Evolutionary conservation across 257 asterid species (phyloP), one percentile per base, ranked within the genome.

Genomic region (Solanum chilense): DNA sequence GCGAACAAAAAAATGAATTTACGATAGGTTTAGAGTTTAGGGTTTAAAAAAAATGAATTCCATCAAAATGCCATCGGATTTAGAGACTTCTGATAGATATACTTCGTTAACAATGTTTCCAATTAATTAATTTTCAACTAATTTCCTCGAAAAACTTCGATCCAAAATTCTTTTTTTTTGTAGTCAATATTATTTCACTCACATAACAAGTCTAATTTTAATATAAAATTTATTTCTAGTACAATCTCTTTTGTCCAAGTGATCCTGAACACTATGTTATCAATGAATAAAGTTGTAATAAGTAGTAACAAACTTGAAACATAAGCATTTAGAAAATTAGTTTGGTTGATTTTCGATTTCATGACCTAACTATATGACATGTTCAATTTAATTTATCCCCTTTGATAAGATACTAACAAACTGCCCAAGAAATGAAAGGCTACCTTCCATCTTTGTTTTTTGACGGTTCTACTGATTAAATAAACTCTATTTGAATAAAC

Each of bases 321-420:
- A 90, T 39, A 91, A 91, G 90, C 90, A 85, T 84, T 81, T 27
- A 68, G n/a, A 66, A 47, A 41, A 84, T 74, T 83, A 71, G 88
- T 70, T 81, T 78, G 87, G 85, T 88, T 87, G 29, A 83, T 86
- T 80, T 60, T 90, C 85, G 85, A 86, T 86, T 64, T 47, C 84
- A 86, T 91, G 77, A 90, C 90, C 91, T 91, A 91, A 91, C 91
- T 71, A 86, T 74, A 85, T 86, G 85, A 37, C 13, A 89, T 81
- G 29, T 73, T 31, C 69, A 64, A 58, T 60, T 66, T 39, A 86
- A 33, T 69, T 15, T 56, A 76, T 84, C 76, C 88, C 91, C 87
- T 86, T 21, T 91, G 93, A 91, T 85, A 89, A 86, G 87, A 88
- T 37, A 88, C 90, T 75, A 88, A 85, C 84, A 77, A 92, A 89